Evolutionary conservation across 2,329 filamentous ascomycete species (phyloP).

Genomic region (Bipolaris cookei): DNA sequence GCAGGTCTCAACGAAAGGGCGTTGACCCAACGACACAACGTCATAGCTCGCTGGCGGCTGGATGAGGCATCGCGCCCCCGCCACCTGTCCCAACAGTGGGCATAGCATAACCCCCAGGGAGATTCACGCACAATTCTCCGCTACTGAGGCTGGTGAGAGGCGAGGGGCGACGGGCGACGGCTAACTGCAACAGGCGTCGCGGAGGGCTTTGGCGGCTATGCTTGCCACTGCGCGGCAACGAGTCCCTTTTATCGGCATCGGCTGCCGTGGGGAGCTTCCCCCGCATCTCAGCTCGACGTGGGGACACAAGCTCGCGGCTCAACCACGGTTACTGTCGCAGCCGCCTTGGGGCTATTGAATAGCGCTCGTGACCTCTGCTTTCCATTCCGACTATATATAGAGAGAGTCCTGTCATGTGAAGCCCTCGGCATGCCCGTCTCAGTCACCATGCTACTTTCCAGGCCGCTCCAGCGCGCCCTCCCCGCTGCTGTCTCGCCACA

Average conservation of each 20-base stretch:
- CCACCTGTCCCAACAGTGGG: slow-evolving; percentile 33
- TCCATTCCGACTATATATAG: not conserved
- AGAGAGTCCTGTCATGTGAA: slow-evolving; percentile 2
- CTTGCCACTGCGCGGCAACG: slow-evolving; percentile 5
- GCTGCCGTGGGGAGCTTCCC: slow-evolving; percentile 17
- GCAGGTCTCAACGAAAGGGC: slow-evolving; percentile 43
- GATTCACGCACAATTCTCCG: slow-evolving; percentile 30
- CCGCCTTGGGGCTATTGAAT: slow-evolving; percentile 8
- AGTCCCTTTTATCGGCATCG: slow-evolving; percentile 21
- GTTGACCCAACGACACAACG: slow-evolving; percentile 33
- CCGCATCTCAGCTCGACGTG: slow-evolving; percentile 33
- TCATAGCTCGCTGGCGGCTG: slow-evolving; percentile 37
- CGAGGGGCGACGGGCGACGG: not conserved
- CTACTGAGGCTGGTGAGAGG: not conserved
- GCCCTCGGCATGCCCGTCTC: not conserved
- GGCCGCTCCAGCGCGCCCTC: slow-evolving; percentile 30
- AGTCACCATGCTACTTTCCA: slow-evolving; percentile 33
- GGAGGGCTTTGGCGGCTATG: not conserved
- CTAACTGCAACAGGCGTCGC: not conserved
- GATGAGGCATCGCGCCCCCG: slow-evolving; percentile 32
- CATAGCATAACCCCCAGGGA: slow-evolving; percentile 15
- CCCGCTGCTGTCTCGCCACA: slow-evolving; percentile 46
- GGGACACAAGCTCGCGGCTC: slow-evolving; percentile 28
- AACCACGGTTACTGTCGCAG: slow-evolving; percentile 16
- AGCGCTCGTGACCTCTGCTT: slow-evolving; percentile 16